Percentiles rank a stretch among this genome's conserved stretches.
Conservation (phyloP, 2,329 filamentous ascomycete genomes). For the Scytalidium sp. region DNA sequence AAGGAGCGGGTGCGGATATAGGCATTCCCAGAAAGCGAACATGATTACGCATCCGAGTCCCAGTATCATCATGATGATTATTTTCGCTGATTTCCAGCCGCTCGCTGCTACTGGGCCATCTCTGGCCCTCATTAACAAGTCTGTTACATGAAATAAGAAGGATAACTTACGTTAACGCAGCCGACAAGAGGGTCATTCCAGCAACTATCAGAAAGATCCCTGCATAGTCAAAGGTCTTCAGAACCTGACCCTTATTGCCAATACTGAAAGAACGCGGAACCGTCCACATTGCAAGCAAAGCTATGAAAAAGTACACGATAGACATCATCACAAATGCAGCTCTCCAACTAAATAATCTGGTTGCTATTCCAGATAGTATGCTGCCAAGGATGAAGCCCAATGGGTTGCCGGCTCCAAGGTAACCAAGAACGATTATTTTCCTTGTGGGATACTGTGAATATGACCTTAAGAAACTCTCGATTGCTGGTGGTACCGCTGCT, state of each 20-base stretch:
- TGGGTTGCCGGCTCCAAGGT: slow-evolving; percentile 46
- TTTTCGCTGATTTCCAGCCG: slow-evolving; percentile 61
- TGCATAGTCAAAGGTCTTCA: slow-evolving; percentile 21
- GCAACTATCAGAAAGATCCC: slow-evolving; percentile 18
- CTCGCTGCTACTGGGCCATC: slow-evolving; percentile 35
- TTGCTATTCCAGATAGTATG: slow-evolving; percentile 60
- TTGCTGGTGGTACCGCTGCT: slow-evolving; percentile 60
- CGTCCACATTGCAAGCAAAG: slow-evolving; percentile 55
- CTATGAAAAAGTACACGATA: slow-evolving; percentile 61
- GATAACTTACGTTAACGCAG: slow-evolving; percentile 20
- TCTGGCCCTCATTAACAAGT: slow-evolving; percentile 12
- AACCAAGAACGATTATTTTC: slow-evolving; percentile 59
- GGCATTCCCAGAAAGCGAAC: slow-evolving; percentile 63
- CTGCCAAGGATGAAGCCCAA: slow-evolving; percentile 40
- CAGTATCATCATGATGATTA: slow-evolving; percentile 59
- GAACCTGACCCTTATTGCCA: slow-evolving; percentile 2
- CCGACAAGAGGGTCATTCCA: slow-evolving; percentile 17
- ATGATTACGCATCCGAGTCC: slow-evolving; percentile 51
- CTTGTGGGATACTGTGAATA: slow-evolving; percentile 58
- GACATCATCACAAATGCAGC: slow-evolving; percentile 59
- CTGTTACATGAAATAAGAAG: not conserved
- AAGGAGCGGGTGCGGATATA: slow-evolving; percentile 47
- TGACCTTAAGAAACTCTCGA: slow-evolving; percentile 60
- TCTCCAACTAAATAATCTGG: slow-evolving; percentile 60
- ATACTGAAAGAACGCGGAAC: slow-evolving; percentile 54